Percentiles rank a stretch among this genome's conserved stretches.
Conservation (phyloP, 2,329 filamentous ascomycete genomes). For the Apiospora saccharicola region DNA sequence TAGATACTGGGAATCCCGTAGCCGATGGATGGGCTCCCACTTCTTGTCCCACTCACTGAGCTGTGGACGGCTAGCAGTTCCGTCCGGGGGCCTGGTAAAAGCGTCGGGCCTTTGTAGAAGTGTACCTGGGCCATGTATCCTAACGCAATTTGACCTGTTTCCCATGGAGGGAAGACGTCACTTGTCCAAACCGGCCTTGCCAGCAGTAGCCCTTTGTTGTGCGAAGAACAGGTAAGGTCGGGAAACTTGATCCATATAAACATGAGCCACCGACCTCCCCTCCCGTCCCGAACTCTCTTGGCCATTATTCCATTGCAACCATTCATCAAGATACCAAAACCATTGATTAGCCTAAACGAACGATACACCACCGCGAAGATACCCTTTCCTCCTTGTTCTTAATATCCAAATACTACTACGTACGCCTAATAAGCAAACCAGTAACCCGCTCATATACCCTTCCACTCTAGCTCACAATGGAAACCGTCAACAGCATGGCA, state of each 20-base stretch:
- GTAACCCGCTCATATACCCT: constrained; percentile 9
- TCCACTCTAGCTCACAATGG: constrained; percentile 59
- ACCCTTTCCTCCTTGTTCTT: not conserved
- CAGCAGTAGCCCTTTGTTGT: constrained; percentile 1
- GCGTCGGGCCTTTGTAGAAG: not conserved
- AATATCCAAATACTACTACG: not conserved
- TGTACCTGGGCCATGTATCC: constrained; percentile 5
- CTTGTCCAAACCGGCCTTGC: constrained; percentile 2
- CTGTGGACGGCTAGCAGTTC: constrained; percentile 6
- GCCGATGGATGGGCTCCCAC: constrained; percentile 12
- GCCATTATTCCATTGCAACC: not conserved
- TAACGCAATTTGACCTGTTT: constrained; percentile 7
- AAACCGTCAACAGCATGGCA: constrained; percentile 67
- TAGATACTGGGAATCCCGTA: not conserved
- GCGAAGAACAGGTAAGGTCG: not conserved
- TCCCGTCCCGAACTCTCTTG: not conserved
- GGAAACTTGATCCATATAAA: not conserved
- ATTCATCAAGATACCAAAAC: not conserved
- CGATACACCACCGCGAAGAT: not conserved
- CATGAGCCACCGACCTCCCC: not conserved
- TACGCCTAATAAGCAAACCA: not conserved
- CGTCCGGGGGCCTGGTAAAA: not conserved
- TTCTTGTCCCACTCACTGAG: constrained; percentile 14
- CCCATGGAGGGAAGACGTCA: constrained; percentile 21
- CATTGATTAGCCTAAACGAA: not conserved